Conservation (phyloP, 169 alveolate genomes). For the Pseudocohnilembus persalinus region DNA sequence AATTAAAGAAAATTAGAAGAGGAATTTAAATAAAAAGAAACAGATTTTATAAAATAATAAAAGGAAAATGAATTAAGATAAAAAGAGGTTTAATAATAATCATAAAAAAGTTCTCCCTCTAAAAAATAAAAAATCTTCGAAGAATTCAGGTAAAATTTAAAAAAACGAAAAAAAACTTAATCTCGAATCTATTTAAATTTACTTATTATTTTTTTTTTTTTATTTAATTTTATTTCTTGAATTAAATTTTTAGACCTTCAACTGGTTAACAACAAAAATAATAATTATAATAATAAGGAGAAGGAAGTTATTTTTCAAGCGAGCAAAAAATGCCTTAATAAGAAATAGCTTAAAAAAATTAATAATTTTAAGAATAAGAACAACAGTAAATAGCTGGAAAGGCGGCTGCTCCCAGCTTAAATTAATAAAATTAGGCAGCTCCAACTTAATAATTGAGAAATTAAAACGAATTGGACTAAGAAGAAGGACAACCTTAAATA, state of each 20-base stretch:
- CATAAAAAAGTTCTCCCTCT: background rate
- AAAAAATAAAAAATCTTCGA: background rate
- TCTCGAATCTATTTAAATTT: no score
- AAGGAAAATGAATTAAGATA: background rate
- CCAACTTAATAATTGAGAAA: background rate
- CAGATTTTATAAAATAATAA: no score
- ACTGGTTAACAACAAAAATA: no score
- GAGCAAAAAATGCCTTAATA: no score
- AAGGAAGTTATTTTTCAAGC: no score
- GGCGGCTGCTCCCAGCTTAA: background rate
- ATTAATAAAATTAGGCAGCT: no score
- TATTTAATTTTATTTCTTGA: background rate
- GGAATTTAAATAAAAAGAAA: background rate
- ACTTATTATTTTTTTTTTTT: no score
- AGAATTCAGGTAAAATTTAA: background rate
- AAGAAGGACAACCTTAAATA: background rate
- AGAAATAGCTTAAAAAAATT: background rate
- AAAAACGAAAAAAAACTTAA: no score
- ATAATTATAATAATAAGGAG: no score
- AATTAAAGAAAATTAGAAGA: background rate
- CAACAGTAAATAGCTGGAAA: no score
- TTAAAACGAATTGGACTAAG: background rate
- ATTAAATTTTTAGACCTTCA: background rate
- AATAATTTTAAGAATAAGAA: background rate
- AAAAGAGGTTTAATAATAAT: background rate